Conservation (phyloP, 805 yeast genomes). For the Candida khao-thaluensis region DNA sequence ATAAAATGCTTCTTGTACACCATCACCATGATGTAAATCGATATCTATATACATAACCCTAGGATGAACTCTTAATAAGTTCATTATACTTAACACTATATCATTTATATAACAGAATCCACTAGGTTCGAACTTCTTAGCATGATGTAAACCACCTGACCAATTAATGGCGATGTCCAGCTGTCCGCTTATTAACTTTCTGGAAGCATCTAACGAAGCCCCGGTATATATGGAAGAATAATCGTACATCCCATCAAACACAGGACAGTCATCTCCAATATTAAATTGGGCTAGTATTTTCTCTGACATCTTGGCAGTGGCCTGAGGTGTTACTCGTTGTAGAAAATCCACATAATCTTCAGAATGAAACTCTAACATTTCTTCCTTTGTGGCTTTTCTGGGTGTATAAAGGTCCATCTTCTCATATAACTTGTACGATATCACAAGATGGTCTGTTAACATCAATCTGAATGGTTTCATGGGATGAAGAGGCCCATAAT, state of each 20-base stretch:
- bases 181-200: constrained; percentile 79
- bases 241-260: constrained; percentile 92
- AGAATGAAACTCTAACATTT: constrained; percentile 78
- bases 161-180: constrained; percentile 94
- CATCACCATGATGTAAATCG: constrained; percentile 96
- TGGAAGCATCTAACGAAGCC: constrained; percentile 90
- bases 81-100: constrained; percentile 84
- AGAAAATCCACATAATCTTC: constrained; percentile 82
- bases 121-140: constrained; percentile 89
- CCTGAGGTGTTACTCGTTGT: constrained; percentile 74
- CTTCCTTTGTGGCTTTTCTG: constrained; percentile 76
- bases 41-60: constrained; percentile 92
- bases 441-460: constrained; percentile 90
- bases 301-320: constrained; percentile 55
- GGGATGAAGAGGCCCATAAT: constrained; percentile 94
- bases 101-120: constrained; percentile 96
- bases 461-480: constrained; percentile 95
- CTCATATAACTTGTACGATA: constrained; percentile 80
- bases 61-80: constrained; percentile 83
- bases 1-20: constrained; percentile 96
- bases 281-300: constrained; percentile 67
- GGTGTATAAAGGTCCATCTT: constrained; percentile 89
- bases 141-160: constrained; percentile 97
- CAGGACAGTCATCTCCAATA: constrained; percentile 93
- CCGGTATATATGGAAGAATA: constrained; percentile 89